Percentiles rank a stretch among this genome's conserved stretches.
Conservation (phyloP, 495 filamentous ascomycete species). For the Penicillium mononematosum region DNA sequence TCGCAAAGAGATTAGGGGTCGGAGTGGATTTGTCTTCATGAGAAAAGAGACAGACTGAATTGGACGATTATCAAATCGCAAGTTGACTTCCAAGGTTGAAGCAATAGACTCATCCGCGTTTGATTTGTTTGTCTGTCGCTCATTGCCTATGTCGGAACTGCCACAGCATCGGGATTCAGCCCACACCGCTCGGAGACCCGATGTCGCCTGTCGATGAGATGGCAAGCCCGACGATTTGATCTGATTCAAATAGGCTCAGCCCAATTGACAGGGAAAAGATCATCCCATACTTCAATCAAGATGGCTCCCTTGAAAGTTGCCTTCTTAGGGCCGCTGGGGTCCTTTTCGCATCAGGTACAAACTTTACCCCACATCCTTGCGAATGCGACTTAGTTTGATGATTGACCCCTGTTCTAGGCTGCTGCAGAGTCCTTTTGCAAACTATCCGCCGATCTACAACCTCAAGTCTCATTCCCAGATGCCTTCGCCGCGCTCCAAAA, state of each 20-base stretch:
- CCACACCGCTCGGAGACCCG: slow-evolving; percentile 27
- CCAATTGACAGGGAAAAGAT: not conserved
- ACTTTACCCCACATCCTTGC: slow-evolving; percentile 12
- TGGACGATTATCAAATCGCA: not conserved
- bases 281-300: not conserved
- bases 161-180: not conserved
- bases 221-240: not conserved
- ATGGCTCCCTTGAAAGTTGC: slow-evolving; percentile 53
- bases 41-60: not conserved
- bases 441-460: slow-evolving; percentile 49
- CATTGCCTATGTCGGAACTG: not conserved
- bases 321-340: slow-evolving; percentile 79
- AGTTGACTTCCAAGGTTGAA: not conserved
- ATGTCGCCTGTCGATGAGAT: slow-evolving; percentile 7
- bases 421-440: slow-evolving; percentile 60
- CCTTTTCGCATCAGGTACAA: slow-evolving; percentile 88
- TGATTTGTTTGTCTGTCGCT: slow-evolving; percentile 36
- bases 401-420: slow-evolving; percentile 51
- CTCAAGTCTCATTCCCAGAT: slow-evolving; percentile 62
- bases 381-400: slow-evolving; percentile 2
- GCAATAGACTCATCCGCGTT: slow-evolving; percentile 18
- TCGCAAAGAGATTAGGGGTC: slow-evolving; percentile 9
- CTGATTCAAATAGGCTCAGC: not conserved
- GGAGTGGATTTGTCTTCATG: slow-evolving; percentile 20
- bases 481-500: slow-evolving; percentile 78